phyloP scores from a whole-genome alignment of 2,329 filamentous ascomycete species.

The Hypoxylon sp. region DNA sequence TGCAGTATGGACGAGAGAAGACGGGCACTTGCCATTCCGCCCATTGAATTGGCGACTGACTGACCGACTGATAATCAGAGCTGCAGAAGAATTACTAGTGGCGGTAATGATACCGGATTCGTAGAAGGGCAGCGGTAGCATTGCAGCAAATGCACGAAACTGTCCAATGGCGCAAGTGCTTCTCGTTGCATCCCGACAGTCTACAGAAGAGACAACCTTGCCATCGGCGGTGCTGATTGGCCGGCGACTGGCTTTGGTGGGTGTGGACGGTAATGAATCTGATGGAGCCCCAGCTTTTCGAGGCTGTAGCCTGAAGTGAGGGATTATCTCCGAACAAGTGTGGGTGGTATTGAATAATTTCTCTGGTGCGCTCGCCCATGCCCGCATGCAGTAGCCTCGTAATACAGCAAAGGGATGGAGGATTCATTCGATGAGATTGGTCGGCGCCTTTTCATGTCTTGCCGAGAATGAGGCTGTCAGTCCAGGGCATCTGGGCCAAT shows the following conservation, averaged over 20 bases:
- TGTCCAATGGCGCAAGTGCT: constrained; percentile 34
- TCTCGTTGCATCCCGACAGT: constrained; percentile 43
- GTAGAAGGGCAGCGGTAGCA: constrained; percentile 38
- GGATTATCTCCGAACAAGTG: constrained; percentile 53
- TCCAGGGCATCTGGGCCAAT: constrained; percentile 48
- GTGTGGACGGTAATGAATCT: constrained; percentile 43
- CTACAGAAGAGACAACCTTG: constrained; percentile 29
- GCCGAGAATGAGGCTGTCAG: constrained; percentile 56
- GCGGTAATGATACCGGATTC: constrained; percentile 43
- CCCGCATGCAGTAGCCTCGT: constrained; percentile 56
- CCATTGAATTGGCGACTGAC: constrained; percentile 41
- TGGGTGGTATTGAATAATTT: constrained; percentile 51
- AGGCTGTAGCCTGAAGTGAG: constrained; percentile 48
- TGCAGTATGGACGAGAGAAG: constrained; percentile 6
- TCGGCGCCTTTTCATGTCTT: constrained; percentile 50
- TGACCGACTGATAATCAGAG: constrained; percentile 39
- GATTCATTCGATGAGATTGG: constrained; percentile 50
- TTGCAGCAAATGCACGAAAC: constrained; percentile 43
- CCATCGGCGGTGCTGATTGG: constrained; percentile 29
- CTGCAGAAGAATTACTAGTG: constrained; percentile 44
- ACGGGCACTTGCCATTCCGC: constrained; percentile 38
- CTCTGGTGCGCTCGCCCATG: constrained; percentile 48
- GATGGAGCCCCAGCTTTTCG: constrained; percentile 49
- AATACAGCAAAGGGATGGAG: constrained; percentile 50
- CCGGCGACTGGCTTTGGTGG: neutral